phyloP scores from a whole-genome alignment of 129 eudicot species.

The Saposhnikovia divaricata region DNA sequence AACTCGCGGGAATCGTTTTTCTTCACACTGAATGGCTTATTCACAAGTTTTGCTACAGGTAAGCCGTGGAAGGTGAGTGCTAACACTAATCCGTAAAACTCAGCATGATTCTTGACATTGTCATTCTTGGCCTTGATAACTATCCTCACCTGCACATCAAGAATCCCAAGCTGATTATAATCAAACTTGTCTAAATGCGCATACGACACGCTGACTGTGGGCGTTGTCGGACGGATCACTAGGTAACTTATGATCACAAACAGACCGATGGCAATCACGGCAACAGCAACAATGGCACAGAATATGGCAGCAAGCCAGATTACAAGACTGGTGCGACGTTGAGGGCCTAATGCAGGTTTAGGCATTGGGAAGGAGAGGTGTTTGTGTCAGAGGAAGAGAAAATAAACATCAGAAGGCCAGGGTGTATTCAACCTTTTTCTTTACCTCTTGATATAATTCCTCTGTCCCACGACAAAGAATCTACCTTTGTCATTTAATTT shows the following conservation, averaged over 20 bases:
- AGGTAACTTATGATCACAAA: conserved; percentile 59
- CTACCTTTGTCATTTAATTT: not conserved
- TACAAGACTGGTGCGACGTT: conserved; percentile 51
- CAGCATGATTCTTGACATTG: conserved; percentile 53
- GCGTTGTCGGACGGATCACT: conserved; percentile 46
- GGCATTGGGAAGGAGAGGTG: conserved; percentile 23
- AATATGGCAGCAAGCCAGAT: conserved; percentile 69
- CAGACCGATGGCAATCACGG: conserved; percentile 47
- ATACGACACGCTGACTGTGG: conserved; percentile 30
- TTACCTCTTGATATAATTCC: not conserved
- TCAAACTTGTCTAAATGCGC: conserved; percentile 38
- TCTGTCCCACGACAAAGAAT: conserved; percentile 6
- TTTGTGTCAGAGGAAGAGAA: not conserved
- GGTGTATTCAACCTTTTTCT: not conserved
- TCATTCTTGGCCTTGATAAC: conserved; percentile 45
- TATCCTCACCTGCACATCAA: conserved; percentile 37
- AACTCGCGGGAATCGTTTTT: conserved; percentile 33
- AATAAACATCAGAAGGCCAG: not conserved
- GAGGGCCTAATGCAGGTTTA: conserved; percentile 21
- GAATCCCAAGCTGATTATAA: conserved; percentile 35
- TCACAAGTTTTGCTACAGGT: conserved; percentile 35
- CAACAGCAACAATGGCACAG: conserved; percentile 43
- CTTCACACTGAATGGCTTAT: conserved; percentile 39
- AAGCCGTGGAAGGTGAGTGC: conserved; percentile 40
- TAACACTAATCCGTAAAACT: conserved; percentile 38